phyloP scores from a whole-genome alignment of 176 grass and related monocot species.

The Triticum timopheevii region DNA sequence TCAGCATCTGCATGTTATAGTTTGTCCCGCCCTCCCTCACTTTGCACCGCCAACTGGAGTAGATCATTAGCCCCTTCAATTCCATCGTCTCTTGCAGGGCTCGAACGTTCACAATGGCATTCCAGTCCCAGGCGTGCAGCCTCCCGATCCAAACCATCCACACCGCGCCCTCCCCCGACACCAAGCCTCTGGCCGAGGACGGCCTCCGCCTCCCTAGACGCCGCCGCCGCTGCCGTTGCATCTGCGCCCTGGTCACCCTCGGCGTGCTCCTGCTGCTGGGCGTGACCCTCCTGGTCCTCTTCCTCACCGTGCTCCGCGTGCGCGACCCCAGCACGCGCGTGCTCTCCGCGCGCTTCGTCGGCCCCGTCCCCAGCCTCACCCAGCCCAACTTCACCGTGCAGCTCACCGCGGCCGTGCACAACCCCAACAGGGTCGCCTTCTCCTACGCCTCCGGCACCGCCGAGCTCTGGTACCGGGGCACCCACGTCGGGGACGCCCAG shows the following conservation, averaged over 20 bases:
- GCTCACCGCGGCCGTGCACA: constrained; percentile 52
- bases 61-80: neutral
- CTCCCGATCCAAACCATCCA: constrained; percentile 1
- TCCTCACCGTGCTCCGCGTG: constrained; percentile 64
- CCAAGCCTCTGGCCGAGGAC: neutral
- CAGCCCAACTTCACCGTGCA: constrained; percentile 68
- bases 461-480: constrained; percentile 49
- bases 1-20: neutral
- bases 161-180: neutral
- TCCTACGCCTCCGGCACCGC: constrained; percentile 26
- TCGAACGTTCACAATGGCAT: neutral
- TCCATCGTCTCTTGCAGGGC: neutral
- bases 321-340: constrained; percentile 52
- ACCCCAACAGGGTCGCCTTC: constrained; percentile 81
- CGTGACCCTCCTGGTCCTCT: constrained; percentile 47
- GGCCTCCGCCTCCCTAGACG: neutral
- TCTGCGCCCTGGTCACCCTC: constrained; percentile 28
- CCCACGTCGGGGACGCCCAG: constrained; percentile 44
- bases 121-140: neutral
- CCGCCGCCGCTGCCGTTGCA: neutral
- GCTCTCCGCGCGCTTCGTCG: constrained; percentile 44
- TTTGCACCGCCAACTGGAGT: neutral
- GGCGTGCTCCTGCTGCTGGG: constrained; percentile 33
- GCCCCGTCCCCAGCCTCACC: constrained; percentile 27
- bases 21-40: neutral